Evolutionary conservation across 164 flowering plant species (phyloP), one percentile per base, ranked within the genome.

Genomic region (Vitis rupestris): DNA sequence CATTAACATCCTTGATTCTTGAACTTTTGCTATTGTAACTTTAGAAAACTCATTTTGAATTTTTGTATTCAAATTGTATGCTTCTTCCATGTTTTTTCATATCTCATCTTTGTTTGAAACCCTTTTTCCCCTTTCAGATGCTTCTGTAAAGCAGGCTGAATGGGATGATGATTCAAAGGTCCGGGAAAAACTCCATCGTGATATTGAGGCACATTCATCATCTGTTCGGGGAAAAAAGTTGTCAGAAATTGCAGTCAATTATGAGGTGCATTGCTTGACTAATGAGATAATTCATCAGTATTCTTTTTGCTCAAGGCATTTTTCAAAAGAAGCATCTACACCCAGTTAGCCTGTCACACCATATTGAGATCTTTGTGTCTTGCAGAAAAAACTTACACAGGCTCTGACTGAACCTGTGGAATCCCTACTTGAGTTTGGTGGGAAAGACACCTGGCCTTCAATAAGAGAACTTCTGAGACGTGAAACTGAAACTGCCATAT

Each of bases 151-250:
- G 64, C 95, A 85, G 60, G 91, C 91, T 10, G 79, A 78, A 59
- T 90, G 93, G 92, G 89, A 87, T 70, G 89, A 87, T 70, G 69
- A 86, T 61, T 81, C 88, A 13, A 87, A 82, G 83, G 81, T 82
- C 13, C 70, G 84, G 23, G 91, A 86, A 27, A 90, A 90, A 76
- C 87, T 90, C 70, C 74, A 52, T 0, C 89, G 88, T 75, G 97
- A 90, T 76, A 80, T 92, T 54, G 90, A 88, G 13, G 79, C 80
- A n/a, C 85, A 92, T 75, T 76, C 76, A 44, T 71, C 83, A 60
- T 80, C 84, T 44, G 81, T 86, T 49, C 80, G 85, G 49, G 64
- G 11, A 70, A 72, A 74, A 8, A 90, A 85, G 56, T 61, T 92
- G 70, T 82, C 93, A 3, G 88, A 82, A 77, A 52, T 88, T 27